A percentile compares a stretch with the other conserved stretches of the same genome.
Evolutionary conservation across 2,329 filamentous ascomycete species (phyloP).

Genomic region (Pyrenophora tritici-repentis): DNA sequence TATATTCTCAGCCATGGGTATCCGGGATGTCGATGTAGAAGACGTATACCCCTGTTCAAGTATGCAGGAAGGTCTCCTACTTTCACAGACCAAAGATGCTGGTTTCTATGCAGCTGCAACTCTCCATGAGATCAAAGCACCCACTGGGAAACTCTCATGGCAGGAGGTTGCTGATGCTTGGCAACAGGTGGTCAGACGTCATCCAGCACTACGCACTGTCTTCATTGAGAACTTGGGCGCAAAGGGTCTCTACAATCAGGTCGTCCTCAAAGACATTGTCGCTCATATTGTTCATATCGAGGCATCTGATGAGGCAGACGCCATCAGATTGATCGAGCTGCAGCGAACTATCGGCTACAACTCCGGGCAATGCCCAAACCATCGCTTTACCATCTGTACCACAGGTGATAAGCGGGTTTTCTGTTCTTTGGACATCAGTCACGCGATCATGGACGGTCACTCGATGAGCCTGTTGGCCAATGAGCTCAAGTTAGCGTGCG

Average conservation of each 20-base stretch:
- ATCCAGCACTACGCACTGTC: slow-evolving; percentile 39
- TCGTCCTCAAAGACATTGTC: slow-evolving; percentile 36
- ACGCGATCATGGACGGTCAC: slow-evolving; percentile 45
- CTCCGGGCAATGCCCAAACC: slow-evolving; percentile 32
- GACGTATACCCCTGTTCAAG: slow-evolving; percentile 45
- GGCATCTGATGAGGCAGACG: slow-evolving; percentile 27
- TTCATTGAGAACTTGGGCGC: slow-evolving; percentile 39
- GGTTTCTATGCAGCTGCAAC: slow-evolving; percentile 42
- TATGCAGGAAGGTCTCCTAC: slow-evolving; percentile 41
- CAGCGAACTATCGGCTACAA: slow-evolving; percentile 34
- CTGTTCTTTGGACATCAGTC: slow-evolving; percentile 42
- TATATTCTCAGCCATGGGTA: slow-evolving; percentile 47
- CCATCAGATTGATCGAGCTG: slow-evolving; percentile 23
- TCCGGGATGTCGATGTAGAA: slow-evolving; percentile 47
- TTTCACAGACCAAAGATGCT: slow-evolving; percentile 39
- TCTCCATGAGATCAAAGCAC: slow-evolving; percentile 32
- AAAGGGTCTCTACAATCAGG: slow-evolving; percentile 40
- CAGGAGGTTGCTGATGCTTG: slow-evolving; percentile 32
- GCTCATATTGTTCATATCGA: slow-evolving; percentile 32
- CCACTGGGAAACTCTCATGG: slow-evolving; percentile 16
- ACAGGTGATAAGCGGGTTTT: slow-evolving; percentile 28
- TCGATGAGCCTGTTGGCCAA: slow-evolving; percentile 39
- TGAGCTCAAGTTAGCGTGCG: slow-evolving; percentile 38
- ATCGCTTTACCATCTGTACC: slow-evolving; percentile 41
- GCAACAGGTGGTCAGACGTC: slow-evolving; percentile 35